Evolutionary conservation across 2,329 filamentous ascomycete species (phyloP).

Genomic region (Pseudogymnoascus pannorum): DNA sequence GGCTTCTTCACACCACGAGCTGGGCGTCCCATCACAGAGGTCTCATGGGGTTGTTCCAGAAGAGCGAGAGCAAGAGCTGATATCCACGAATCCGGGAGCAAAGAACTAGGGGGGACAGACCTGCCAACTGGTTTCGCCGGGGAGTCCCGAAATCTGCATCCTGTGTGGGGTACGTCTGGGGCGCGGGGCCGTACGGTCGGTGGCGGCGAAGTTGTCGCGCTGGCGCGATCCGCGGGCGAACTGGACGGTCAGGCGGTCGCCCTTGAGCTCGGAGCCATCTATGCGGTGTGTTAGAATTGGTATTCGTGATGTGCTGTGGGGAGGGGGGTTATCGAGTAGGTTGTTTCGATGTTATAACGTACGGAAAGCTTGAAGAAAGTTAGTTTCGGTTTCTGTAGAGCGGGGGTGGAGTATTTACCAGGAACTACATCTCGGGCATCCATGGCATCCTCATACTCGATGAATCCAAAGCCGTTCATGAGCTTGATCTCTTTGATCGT

Average conservation of each 20-base stretch:
- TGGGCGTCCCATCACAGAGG: not conserved
- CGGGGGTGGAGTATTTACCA: constrained; percentile 51
- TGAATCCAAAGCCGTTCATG: constrained; percentile 99
- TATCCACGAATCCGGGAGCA: constrained; percentile 36
- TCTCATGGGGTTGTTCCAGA: constrained; percentile 3
- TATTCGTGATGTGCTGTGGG: constrained; percentile 20
- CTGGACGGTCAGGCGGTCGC: constrained; percentile 93
- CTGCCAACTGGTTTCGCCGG: constrained; percentile 99
- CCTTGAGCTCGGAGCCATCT: constrained; percentile 98
- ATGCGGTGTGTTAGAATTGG: constrained; percentile 26
- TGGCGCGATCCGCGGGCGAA: constrained; percentile 84
- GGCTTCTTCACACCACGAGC: not conserved
- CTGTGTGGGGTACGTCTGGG: constrained; percentile 90
- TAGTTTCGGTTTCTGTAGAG: constrained; percentile 19
- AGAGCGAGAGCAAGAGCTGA: constrained; percentile 31
- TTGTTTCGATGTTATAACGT: constrained; percentile 18
- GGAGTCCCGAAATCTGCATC: constrained; percentile 96
- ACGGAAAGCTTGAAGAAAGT: constrained; percentile 49
- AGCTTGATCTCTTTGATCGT: constrained; percentile 99
- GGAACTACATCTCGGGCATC: constrained; percentile 97
- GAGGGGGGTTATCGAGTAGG: constrained; percentile 30
- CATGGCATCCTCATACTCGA: constrained; percentile 98
- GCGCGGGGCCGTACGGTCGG: constrained; percentile 64
- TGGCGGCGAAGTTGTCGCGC: constrained; percentile 52
- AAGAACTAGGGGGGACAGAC: constrained; percentile 71